Evolutionary conservation across 1,284 basidiomycete species (phyloP).

Genomic region (Cryptococcus depauperatus): DNA sequence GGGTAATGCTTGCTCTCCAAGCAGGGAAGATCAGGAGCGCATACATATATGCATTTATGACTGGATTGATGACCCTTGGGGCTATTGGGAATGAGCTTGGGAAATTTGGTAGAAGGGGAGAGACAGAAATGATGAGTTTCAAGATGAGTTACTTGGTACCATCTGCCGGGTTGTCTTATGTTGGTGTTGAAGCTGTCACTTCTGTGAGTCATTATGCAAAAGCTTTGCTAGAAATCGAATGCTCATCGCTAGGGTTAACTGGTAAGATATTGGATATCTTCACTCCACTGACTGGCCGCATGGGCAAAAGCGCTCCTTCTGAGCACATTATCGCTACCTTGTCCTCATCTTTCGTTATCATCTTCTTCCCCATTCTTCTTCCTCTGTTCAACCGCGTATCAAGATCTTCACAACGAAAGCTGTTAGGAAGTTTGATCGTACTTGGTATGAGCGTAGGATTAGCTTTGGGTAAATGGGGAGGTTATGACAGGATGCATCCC

Average conservation of each 20-base stretch:
- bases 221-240: background rate
- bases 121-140: constrained; percentile 14
- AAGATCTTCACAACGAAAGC: constrained; percentile 46
- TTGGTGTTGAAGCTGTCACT: constrained; percentile 62
- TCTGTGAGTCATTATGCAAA: constrained; percentile 46
- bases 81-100: constrained; percentile 18
- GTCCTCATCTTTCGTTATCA: constrained; percentile 53
- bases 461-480: constrained; percentile 16
- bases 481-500: constrained; percentile 80
- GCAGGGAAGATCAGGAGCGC: constrained; percentile 41
- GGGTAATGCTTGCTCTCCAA: constrained; percentile 49
- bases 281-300: constrained; percentile 68
- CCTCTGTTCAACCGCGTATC: constrained; percentile 68
- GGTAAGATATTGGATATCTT: constrained; percentile 64
- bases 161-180: constrained; percentile 55
- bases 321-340: constrained; percentile 84
- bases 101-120: constrained; percentile 4
- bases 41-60: constrained; percentile 41
- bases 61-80: constrained; percentile 26
- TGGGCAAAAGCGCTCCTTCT: constrained; percentile 54
- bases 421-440: constrained; percentile 42
- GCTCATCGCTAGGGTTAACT: background rate
- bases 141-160: constrained; percentile 59
- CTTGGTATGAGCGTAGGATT: constrained; percentile 41
- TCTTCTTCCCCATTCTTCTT: constrained; percentile 54